Percentiles rank a stretch among this genome's conserved stretches.
These are phyloP conservation scores for Kondoa subrosea DNA, from an alignment of 768 basidiomycete genomes.

Conservation along the genomic window DNA sequence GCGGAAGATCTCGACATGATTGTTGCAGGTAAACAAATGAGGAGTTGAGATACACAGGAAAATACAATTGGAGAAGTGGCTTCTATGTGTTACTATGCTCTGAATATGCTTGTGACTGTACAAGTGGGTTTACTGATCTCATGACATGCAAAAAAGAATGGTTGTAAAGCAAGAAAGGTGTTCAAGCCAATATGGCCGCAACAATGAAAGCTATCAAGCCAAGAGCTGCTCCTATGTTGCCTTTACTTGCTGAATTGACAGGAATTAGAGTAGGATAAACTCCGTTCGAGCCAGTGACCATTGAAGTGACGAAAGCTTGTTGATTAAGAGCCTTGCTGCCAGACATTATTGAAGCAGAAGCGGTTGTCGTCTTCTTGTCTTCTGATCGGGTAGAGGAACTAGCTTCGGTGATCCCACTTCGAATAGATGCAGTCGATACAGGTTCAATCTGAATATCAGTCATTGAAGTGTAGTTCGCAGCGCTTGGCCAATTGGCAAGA, in stretches of 20 bases:
- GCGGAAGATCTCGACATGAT: background rate
- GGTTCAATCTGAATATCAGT: background rate
- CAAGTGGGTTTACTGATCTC: too few relatives aligned
- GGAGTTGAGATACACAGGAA: too few relatives aligned
- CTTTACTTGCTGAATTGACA: background rate
- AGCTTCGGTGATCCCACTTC: too few relatives aligned
- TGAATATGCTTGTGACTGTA: too few relatives aligned
- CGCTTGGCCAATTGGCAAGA: background rate
- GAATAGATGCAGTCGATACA: background rate
- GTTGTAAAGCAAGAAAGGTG: background rate
- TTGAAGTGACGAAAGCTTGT: background rate
- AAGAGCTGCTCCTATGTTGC: background rate
- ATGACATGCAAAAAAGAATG: too few relatives aligned
- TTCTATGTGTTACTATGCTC: too few relatives aligned
- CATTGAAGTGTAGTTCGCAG: background rate
- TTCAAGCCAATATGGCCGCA: background rate
- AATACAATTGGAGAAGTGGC: too few relatives aligned
- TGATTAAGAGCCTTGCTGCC: background rate
- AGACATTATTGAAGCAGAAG: too few relatives aligned
- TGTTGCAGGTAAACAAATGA: too few relatives aligned
- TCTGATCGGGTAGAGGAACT: too few relatives aligned
- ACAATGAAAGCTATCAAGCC: background rate
- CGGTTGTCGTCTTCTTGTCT: too few relatives aligned
- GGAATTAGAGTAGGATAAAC: background rate
- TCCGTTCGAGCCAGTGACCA: background rate